Evolutionary conservation across 495 filamentous ascomycete species (phyloP), one percentile per base, ranked within the genome.

Genomic region (Penicillium riverlandense): DNA sequence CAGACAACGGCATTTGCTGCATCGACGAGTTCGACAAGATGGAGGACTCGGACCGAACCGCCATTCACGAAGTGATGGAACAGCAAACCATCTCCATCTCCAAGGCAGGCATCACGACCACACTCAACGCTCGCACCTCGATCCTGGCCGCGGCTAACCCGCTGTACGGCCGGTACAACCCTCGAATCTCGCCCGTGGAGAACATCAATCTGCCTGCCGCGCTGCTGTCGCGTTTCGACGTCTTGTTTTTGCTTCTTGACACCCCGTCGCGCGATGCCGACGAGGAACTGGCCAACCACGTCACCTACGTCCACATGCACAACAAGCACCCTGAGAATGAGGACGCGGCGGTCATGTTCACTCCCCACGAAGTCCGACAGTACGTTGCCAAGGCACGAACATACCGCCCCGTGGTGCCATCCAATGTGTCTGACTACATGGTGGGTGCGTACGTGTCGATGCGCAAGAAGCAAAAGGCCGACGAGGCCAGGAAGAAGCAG

Each of bases 1-100:
- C 92, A 27, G 92, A 98, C 60, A 97, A 97, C 56, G 92, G 92
- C 53, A 94, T 95, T 66, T 98, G 92, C 80, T 98, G 92, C 62
- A 98, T 98, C 66, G 92, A 98, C 71, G 92, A 98, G 63, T 98
- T 98, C 59, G 92, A 98, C 74, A 98, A 98, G 70, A 98, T 98
- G 92, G 94, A 97, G 59, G 92, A 98, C 59, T 76, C 79, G 42
- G 94, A 97, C 63, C 79, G 92, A 46, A 97, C 92, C 0, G 94
- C 94, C 28, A 97, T 98, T 58, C 92, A 98, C 76, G 92, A 98
- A 81, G 92, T 98, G 29, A 98, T 98, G 92, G 92, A 98, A 58
- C 92, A 98, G 61, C 92, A 98, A 66, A 98, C 92, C 39, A 98
- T 98, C 45, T 95, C 88, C 43, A 97, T 98, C 52, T 95, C 90